These are phyloP conservation scores for Pythium sp. DNA, from an alignment of 352 stramenopile species.

Conservation along the genomic window DNA sequence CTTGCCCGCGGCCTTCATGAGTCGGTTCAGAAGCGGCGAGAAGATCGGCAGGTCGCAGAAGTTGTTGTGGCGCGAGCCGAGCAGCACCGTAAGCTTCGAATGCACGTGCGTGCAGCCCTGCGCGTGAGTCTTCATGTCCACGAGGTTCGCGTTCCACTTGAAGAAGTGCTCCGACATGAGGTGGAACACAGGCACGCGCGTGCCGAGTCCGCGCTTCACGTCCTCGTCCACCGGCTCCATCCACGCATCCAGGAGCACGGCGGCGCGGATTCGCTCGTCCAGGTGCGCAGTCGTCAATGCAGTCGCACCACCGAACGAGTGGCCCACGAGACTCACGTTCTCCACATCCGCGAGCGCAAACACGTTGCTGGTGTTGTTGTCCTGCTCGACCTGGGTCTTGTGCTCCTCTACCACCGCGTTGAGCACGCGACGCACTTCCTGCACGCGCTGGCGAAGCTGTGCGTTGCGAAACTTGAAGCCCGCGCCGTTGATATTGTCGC, in stretches of 20 bases:
- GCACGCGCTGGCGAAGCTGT: constrained; percentile 54
- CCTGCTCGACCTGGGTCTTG: background rate
- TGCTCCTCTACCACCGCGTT: constrained; percentile 28
- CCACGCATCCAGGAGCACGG: constrained; percentile 63
- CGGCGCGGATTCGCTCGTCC: constrained; percentile 42
- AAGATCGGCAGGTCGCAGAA: constrained; percentile 71
- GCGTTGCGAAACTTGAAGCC: constrained; percentile 59
- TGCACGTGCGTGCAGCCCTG: constrained; percentile 33
- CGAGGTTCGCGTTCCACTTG: constrained; percentile 49
- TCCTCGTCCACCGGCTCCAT: constrained; percentile 57
- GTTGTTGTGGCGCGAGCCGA: constrained; percentile 60
- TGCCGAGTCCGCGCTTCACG: constrained; percentile 34
- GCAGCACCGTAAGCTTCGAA: constrained; percentile 39
- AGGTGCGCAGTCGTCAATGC: constrained; percentile 45
- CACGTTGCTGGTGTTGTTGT: constrained; percentile 19
- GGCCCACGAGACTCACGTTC: constrained; percentile 41
- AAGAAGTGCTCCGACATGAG: constrained; percentile 65
- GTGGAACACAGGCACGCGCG: constrained; percentile 45
- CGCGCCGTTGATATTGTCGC: constrained; percentile 43
- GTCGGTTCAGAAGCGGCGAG: constrained; percentile 47
- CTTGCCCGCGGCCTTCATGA: constrained; percentile 44
- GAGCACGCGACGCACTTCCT: constrained; percentile 46
- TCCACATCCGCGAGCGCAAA: constrained; percentile 31
- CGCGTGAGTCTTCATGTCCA: constrained; percentile 38
- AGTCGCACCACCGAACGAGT: constrained; percentile 68